Evolutionary conservation across 306 rosid species (phyloP), one percentile per base, ranked within the genome.

Genomic region (Trifolium pratense): DNA sequence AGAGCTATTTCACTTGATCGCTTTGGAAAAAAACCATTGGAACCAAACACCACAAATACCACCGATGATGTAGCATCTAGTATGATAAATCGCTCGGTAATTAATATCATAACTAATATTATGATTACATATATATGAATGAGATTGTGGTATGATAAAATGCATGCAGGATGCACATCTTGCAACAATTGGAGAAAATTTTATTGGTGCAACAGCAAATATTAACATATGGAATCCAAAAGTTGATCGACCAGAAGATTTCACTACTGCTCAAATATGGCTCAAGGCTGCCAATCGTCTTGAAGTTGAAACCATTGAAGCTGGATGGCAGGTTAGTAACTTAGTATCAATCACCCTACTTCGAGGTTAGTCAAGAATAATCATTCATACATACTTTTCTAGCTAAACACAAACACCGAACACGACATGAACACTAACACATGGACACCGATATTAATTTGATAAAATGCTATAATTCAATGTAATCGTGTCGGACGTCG

Each of bases 151-250:
- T 42, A 21, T 34, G 39, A 36, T 6, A 67, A n/a, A n/a, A n/a
- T n/a, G 49, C 5, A 25, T 51, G 64, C 80, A 92, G 93, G 68
- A 75, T 40, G 75, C 89, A 39, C 34, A 61, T 29, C 84, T 92
- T 37, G 40, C 61, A 7, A 68, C 90, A 23, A 0, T 46, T 13
- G 96, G 91, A 58, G 66, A 17, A 56, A 86, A 80, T 23, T 89
- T 61, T n/a, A 64, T 85, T 17, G 96, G 96, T 0, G 88, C 92
- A 16, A 70, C 71, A 71, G 92, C 90, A 48, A 83, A 81, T 26
- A 68, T 89, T 12, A 89, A 89, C 1, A 3, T 83, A n/a, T 92
- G 93, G 93, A 92, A 75, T 49, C 96, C 93, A 43, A 55, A 9
- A 3, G 84, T 89, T 56, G 83, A 76, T 1, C 15, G 64, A 29